A percentile compares a stretch with the other conserved stretches of the same genome.
Evolutionary conservation across 345 rosid genomes (phyloP).

Genomic region (Mercurialis annua): DNA sequence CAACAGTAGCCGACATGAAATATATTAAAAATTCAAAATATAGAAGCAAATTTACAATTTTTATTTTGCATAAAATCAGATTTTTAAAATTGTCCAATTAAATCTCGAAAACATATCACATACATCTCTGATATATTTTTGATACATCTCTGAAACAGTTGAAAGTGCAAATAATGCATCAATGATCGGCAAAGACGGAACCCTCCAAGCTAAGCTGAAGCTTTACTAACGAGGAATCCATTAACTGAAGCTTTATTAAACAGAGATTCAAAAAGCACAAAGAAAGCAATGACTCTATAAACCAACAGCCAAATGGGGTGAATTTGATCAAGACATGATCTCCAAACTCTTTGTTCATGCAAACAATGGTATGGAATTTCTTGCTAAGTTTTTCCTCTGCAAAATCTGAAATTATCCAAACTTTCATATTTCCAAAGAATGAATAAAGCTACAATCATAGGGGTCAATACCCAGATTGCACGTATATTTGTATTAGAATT

Average conservation of each 20-base stretch:
- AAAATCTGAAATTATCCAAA: conserved; percentile 25
- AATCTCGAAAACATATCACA: no score
- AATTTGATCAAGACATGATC: conserved; percentile 49
- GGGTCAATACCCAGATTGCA: conserved; percentile 47
- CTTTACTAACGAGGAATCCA: conserved; percentile 43
- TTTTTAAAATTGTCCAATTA: no score
- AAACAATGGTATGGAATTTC: conserved; percentile 20
- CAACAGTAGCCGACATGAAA: no score
- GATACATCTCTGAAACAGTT: no score
- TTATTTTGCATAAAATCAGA: no score
- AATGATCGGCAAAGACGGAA: no score
- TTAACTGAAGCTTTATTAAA: conserved; percentile 25
- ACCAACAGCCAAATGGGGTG: conserved; percentile 62
- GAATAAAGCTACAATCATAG: conserved; percentile 35
- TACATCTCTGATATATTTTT: no score
- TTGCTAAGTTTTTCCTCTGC: conserved; percentile 21
- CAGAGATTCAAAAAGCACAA: conserved; percentile 39
- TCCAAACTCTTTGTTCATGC: conserved; percentile 46
- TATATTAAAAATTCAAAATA: no score
- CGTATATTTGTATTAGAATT: conserved; percentile 39
- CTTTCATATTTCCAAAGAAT: conserved; percentile 51
- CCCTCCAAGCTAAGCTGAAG: no score
- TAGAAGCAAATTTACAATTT: no score
- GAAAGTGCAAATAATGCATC: no score
- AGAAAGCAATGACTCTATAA: conserved; percentile 53